These are phyloP conservation scores for Aspergillus incahuasiensis DNA, from an alignment of 495 filamentous ascomycete species.

Conservation along the genomic window DNA sequence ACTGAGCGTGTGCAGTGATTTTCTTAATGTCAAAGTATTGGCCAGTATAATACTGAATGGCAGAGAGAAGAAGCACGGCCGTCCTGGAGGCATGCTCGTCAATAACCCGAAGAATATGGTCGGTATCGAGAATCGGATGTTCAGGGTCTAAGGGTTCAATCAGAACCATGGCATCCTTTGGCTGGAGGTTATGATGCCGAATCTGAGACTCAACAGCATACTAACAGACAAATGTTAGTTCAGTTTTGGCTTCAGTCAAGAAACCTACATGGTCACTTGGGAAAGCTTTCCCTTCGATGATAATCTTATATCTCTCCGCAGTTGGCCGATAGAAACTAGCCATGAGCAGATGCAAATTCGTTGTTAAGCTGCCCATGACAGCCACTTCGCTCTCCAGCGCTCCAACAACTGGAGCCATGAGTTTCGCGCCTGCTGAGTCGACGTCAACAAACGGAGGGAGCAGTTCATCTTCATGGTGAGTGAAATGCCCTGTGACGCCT, in stretches of 20 bases:
- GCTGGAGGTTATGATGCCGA: slow-evolving; percentile 65
- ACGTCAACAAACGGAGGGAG: slow-evolving; percentile 78
- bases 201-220: slow-evolving; percentile 89
- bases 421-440: slow-evolving; percentile 63
- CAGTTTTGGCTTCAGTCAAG: neutral
- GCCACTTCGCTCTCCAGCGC: slow-evolving; percentile 75
- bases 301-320: slow-evolving; percentile 75
- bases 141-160: slow-evolving; percentile 58
- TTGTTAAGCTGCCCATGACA: slow-evolving; percentile 89
- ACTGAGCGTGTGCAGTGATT: slow-evolving; percentile 79
- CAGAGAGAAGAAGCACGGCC: slow-evolving; percentile 79
- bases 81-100: slow-evolving; percentile 69
- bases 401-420: slow-evolving; percentile 83
- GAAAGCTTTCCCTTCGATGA: slow-evolving; percentile 91
- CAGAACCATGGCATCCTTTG: slow-evolving; percentile 66
- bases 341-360: slow-evolving; percentile 88
- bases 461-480: slow-evolving; percentile 66
- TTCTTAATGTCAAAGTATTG: slow-evolving; percentile 81
- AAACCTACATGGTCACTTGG: slow-evolving; percentile 77
- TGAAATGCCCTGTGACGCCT: slow-evolving; percentile 92
- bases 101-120: slow-evolving; percentile 72
- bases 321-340: slow-evolving; percentile 84
- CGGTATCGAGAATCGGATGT: slow-evolving; percentile 58
- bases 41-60: slow-evolving; percentile 92
- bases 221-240: slow-evolving; percentile 36